phyloP scores from a whole-genome alignment of 768 basidiomycete species.

The Sporobolomyces pararoseus region DNA sequence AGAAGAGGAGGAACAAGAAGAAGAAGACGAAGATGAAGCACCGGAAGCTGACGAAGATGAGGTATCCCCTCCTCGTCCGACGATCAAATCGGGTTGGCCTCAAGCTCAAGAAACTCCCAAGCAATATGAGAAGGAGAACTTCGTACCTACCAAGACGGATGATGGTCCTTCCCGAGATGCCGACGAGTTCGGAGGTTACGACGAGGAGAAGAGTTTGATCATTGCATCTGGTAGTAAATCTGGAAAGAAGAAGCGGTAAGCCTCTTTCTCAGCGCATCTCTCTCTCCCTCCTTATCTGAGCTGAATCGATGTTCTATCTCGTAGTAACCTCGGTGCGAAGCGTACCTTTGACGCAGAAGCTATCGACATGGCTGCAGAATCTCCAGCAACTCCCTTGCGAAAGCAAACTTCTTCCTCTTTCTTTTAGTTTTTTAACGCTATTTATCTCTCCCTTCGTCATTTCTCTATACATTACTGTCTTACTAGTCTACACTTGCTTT shows the following conservation, averaged over 20 bases:
- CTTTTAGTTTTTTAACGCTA: neutral
- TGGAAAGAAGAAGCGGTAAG: constrained; percentile 33
- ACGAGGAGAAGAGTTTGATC: constrained; percentile 28
- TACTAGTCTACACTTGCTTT: neutral
- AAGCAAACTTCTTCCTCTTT: neutral
- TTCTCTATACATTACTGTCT: neutral
- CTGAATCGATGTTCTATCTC: neutral
- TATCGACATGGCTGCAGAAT: neutral
- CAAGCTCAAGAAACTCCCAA: neutral
- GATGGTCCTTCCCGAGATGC: constrained; percentile 17
- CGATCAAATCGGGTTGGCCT: neutral
- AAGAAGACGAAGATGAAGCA: neutral
- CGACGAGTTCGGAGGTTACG: constrained; percentile 11
- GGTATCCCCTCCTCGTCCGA: neutral
- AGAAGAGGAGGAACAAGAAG: neutral
- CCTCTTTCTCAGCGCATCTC: neutral
- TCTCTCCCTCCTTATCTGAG: no score
- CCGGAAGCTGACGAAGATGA: constrained; percentile 7
- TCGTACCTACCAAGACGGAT: constrained; percentile 5
- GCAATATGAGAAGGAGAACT: neutral
- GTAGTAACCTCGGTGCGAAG: constrained; percentile 33
- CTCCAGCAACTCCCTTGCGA: neutral
- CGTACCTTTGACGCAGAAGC: constrained; percentile 7
- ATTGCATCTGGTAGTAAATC: constrained; percentile 21
- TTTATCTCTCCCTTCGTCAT: neutral